These are phyloP conservation scores for Solanum aculeatissimum DNA, from an alignment of 305 asterid species.

Conservation along the genomic window DNA sequence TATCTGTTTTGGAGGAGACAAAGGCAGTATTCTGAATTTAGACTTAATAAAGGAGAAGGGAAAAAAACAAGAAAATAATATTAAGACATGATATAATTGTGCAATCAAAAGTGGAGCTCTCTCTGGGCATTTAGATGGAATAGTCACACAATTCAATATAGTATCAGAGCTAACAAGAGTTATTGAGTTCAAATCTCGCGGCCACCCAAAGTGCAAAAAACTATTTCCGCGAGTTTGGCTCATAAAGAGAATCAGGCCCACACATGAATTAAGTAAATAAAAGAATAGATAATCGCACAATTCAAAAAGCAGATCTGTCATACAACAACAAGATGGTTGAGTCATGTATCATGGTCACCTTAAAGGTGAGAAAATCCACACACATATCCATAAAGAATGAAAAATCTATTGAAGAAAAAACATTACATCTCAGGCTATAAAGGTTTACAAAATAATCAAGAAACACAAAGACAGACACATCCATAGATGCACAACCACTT, in stretches of 20 bases:
- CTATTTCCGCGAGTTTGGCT: background rate
- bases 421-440: background rate
- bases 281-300: background rate
- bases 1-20: background rate
- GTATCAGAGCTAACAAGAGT: background rate
- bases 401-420: background rate
- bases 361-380: background rate
- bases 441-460: background rate
- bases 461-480: background rate
- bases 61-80: background rate
- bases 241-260: background rate
- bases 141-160: background rate
- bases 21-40: background rate
- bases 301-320: background rate
- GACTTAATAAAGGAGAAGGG: background rate
- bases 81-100: background rate
- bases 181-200: background rate
- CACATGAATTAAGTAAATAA: background rate
- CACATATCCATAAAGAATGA: background rate
- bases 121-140: background rate
- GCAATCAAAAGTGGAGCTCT: background rate
- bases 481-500: background rate
- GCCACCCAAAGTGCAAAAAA: background rate
- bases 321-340: background rate
- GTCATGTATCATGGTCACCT: background rate